These are phyloP conservation scores for Aspergillus melleus DNA, from an alignment of 2,329 filamentous ascomycete genomes.

Conservation along the genomic window DNA sequence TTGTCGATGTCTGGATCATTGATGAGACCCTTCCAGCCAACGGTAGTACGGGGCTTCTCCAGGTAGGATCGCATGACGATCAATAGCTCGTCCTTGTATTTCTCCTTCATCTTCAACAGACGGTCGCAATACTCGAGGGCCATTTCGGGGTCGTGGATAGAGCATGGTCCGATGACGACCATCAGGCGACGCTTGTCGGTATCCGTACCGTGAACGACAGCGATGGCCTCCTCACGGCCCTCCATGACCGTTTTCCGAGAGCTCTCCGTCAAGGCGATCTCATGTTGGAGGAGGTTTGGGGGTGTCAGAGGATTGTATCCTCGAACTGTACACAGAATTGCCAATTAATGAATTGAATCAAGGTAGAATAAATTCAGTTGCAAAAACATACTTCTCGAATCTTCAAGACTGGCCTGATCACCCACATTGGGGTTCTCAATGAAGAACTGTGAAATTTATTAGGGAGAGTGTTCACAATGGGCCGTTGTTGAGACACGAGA, in stretches of 20 bases:
- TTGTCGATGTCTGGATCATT: conserved; percentile 99
- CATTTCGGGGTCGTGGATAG: conserved; percentile 89
- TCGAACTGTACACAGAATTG: conserved; percentile 56
- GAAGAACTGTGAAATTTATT: conserved; percentile 59
- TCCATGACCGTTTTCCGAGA: conserved; percentile 56
- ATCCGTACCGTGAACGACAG: conserved; percentile 61
- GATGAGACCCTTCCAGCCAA: conserved; percentile 98
- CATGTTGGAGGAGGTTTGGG: conserved; percentile 91
- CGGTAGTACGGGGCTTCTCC: conserved; percentile 96
- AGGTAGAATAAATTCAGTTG: conserved; percentile 3
- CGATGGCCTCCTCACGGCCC: conserved; percentile 61
- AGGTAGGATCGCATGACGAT: conserved; percentile 98
- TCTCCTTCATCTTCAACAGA: conserved; percentile 77
- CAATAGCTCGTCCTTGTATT: conserved; percentile 83
- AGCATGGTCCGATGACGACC: conserved; percentile 92
- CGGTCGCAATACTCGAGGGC: conserved; percentile 91
- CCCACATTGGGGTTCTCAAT: conserved; percentile 78
- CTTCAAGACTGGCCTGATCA: conserved; percentile 71
- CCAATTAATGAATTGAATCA: conserved; percentile 3
- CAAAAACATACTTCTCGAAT: conserved; percentile 72
- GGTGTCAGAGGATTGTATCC: conserved; percentile 93
- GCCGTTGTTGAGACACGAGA: neutral
- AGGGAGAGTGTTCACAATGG: conserved; percentile 9
- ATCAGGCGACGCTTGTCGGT: conserved; percentile 58
- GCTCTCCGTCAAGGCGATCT: conserved; percentile 62